Conservation (phyloP, 2,329 filamentous ascomycete species). For the Aureobasidium sp. region DNA sequence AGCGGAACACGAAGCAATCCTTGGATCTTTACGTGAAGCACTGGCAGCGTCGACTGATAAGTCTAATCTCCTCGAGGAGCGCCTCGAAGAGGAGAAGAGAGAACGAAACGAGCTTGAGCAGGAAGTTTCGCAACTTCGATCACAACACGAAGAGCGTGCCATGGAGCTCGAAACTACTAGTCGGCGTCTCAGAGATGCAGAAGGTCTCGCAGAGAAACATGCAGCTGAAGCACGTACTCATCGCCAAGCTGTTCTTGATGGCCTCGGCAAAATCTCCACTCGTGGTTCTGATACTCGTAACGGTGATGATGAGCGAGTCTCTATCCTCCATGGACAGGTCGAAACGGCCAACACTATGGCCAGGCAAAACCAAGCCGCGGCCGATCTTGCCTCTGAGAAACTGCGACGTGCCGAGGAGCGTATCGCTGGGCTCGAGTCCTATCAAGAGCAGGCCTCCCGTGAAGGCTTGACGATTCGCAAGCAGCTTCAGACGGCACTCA, state of each 20-base stretch:
- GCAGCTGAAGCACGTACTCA: slow-evolving; percentile 81
- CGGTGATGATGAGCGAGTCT: slow-evolving; percentile 55
- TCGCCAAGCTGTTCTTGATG: slow-evolving; percentile 69
- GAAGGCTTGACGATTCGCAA: slow-evolving; percentile 84
- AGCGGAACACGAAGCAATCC: slow-evolving; percentile 59
- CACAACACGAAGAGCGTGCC: slow-evolving; percentile 72
- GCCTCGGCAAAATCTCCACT: slow-evolving; percentile 63
- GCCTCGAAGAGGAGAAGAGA: slow-evolving; percentile 73
- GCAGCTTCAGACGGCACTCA: slow-evolving; percentile 76
- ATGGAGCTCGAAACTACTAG: slow-evolving; percentile 67
- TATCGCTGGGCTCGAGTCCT: slow-evolving; percentile 90
- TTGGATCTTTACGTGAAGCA: slow-evolving; percentile 68
- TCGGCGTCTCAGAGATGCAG: slow-evolving; percentile 70
- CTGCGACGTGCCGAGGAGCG: slow-evolving; percentile 88
- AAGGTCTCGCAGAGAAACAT: slow-evolving; percentile 80
- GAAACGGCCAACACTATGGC: slow-evolving; percentile 69
- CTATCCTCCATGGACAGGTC: slow-evolving; percentile 70
- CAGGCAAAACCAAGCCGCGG: slow-evolving; percentile 80
- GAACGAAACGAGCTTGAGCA: slow-evolving; percentile 65
- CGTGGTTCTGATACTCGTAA: slow-evolving; percentile 44
- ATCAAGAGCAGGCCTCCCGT: slow-evolving; percentile 92
- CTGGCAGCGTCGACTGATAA: slow-evolving; percentile 72
- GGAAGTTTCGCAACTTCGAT: slow-evolving; percentile 65
- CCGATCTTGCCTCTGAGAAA: slow-evolving; percentile 78
- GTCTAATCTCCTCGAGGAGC: slow-evolving; percentile 64